Base-by-base conservation (phyloP, 495 filamentous ascomycete genomes). In the Neurospora sp. region DNA sequence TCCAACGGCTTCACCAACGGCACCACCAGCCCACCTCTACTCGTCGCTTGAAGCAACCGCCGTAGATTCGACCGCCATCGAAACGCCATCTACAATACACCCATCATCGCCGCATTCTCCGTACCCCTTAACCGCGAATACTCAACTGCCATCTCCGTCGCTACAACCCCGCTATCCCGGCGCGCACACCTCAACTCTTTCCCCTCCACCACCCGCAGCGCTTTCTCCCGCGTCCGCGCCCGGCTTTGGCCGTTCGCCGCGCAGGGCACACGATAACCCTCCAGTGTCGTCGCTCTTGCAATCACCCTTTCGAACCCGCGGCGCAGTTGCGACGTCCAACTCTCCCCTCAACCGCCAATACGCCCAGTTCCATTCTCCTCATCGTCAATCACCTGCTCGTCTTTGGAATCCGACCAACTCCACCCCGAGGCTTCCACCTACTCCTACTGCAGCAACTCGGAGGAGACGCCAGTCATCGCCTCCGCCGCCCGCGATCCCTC, bases 331-430 rank as follows among this genome's bases (percentile, higher is more conserved):
- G 14, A 23, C 73, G 4, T 66, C 70, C 70, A 38, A 75, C 42
- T 69, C 76, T 44, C 48, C 73, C 23, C 27, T 75, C 6, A 75
- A 79, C 48, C 78, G 77, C 44, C 80, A 62, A 31, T 35, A 62
- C 54, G 27, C 54, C 27, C 54, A 62, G 23, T 62, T 62, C 20
- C 54, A 62, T 62, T 62, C 79, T 41, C 78, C 82, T 27, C 81
- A 82, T 44, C 81, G 77, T 40, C 77, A 77, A 42, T 79, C 83
- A 8, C 81, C 86, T 27, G 83, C 86, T 44, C 85, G 89, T 27
- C 84, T 91, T 73, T 90, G 88, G 88, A 91, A 91, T 75, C 89
- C 89, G 39, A 86, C 88, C 72, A 91, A 91, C 78, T 90, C 86
- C 54, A 89, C 88, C 6, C 89, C 88, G 69, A 81, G 87, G 78